Conservation (phyloP, 2,329 filamentous ascomycete genomes). For the Byssothecium circinans region DNA sequence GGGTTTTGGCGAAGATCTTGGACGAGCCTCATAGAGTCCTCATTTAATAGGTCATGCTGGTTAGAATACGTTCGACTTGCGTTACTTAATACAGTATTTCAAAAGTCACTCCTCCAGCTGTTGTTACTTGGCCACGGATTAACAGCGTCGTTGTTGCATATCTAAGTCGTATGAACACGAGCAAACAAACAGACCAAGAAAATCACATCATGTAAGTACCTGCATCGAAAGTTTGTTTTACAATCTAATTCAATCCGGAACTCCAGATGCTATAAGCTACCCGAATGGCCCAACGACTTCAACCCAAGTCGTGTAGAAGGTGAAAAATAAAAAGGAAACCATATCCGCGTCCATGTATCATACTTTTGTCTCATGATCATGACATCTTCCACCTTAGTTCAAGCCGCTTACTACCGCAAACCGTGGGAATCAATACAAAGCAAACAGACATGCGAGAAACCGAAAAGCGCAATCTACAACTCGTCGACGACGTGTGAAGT, state of each 20-base stretch:
- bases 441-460: neutral
- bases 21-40: neutral
- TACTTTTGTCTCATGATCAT: slow-evolving; percentile 8
- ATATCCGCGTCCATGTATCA: slow-evolving; percentile 1
- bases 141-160: too few relatives aligned
- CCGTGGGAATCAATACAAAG: slow-evolving; percentile 1
- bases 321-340: slow-evolving; percentile 1
- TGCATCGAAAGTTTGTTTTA: neutral
- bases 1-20: neutral
- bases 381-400: neutral
- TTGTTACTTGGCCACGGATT: too few relatives aligned
- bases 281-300: slow-evolving; percentile 1
- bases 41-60: too few relatives aligned
- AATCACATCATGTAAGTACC: neutral
- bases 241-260: slow-evolving; percentile 3
- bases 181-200: neutral
- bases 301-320: slow-evolving; percentile 1
- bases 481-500: slow-evolving; percentile 65
- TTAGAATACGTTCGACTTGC: too few relatives aligned
- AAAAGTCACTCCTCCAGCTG: too few relatives aligned
- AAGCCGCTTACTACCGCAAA: neutral
- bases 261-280: slow-evolving; percentile 9
- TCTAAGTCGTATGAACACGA: too few relatives aligned
- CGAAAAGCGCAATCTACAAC: slow-evolving; percentile 59
- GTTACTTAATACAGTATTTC: too few relatives aligned